Evolutionary conservation across 768 basidiomycete genomes (phyloP), one percentile per base, ranked within the genome.

Genomic region (Boletus patriciae): DNA sequence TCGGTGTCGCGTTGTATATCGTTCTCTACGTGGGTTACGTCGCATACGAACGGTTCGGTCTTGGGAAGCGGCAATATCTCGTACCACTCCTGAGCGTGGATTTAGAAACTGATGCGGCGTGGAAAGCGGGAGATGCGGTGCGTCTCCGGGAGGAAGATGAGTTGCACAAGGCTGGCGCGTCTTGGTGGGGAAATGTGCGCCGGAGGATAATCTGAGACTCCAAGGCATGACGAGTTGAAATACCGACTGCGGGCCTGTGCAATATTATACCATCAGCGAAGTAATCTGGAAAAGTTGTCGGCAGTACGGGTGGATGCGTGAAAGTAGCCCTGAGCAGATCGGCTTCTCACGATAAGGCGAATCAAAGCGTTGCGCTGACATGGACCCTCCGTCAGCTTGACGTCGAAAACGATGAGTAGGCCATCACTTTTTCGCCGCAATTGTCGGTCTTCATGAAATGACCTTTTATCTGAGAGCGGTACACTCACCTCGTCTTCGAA

Each of bases 21-120:
- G 57, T 74, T 11, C 72, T 83, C 34, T 83, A 82, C 56, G 50
- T 57, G 18, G 79, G 80, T 0, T 82, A 81, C 52, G 66, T 71
- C 10, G 21, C 73, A 11, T 80, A 77, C 57, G 78, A 78, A 57
- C 64, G 74, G 36, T 56, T 72, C 50, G 52, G 59, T n/a, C 64
- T 74, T 6, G 61, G 64, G 21, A 63, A 58, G 29, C 62, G 64
- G 33, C 49, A 54, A 25, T 76, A 79, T 62, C 71, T 82, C 46
- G 73, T 83, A 11, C 78, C 77, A 9, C 55, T 75, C 13, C 47
- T 61, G 4, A 71, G 79, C 36, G 76, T 80, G 16, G 82, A 85
- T 67, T 70, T 84, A 29, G 76, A 76, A n/a, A 83, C 78, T 4
- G 77, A 81, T 56, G 82, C 82, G 1, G 80, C 78, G 40, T 84